Base-by-base conservation (phyloP, 768 basidiomycete species). In the Lyophyllum shimeji region DNA sequence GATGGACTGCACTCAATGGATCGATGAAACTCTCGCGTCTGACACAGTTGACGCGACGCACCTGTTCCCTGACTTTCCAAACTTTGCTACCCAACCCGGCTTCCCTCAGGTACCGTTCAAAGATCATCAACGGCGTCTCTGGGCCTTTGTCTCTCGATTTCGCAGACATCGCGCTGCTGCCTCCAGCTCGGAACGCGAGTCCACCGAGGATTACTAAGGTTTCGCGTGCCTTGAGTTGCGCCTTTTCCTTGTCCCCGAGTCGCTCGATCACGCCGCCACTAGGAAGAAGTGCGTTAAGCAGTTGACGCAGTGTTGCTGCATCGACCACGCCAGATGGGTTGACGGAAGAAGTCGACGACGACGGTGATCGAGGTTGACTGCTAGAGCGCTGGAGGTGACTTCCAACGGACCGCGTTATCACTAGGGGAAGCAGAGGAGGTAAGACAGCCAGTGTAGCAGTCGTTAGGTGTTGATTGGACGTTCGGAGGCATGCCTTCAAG, bases 21-120 rank as follows among this genome's bases (percentile, higher is more conserved):
- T 57, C 15, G 54, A 31, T 31, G n/a, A 46, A 50, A 13, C 12
- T 11, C 11, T 24, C 44, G n/a, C 40, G 39, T 17, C 31, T 23
- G 17, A 3, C 46, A 59, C 34, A n/a, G 52, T 21, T 37, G 52
- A 50, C 48, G 52, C 44, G 56, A 24, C 84, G 63, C 66, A 89
- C 92, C 81, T 94, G 93, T 70, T 96, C 93, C 52, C 89, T 79
- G 34, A 92, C 86, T 70, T 88, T 87, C 84, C 88, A 88, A 7
- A 88, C 87, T 75, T 95, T 95, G 71, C 90, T 93, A 42, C 73
- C 74, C 37, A 95, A 69, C 2, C 89, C 94, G 6, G 67, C 75
- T 62, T 95, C 94, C 62, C 80, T 82, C 58, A 95, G 52, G 61
- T 81, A 79, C 44, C 83, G 77, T 68, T 95, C 93, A 60, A 92